Evolutionary conservation across 495 filamentous ascomycete genomes (phyloP), one percentile per base, ranked within the genome.

Genomic region (Corynascus novoguineensis): DNA sequence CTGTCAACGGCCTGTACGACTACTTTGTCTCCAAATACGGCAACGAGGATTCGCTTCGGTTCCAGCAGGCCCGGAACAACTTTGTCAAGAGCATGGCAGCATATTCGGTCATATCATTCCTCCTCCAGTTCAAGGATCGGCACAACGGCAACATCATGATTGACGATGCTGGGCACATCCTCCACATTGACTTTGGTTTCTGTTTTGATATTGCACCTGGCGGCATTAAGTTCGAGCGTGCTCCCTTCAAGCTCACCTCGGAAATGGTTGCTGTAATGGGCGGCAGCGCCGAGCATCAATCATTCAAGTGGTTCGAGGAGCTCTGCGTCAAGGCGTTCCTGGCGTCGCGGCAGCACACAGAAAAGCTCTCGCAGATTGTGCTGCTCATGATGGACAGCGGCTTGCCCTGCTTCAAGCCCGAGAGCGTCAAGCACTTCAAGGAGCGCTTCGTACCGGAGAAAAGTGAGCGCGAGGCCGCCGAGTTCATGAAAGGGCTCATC

Each of bases 71-170:
- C 3, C 84, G 95, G 37, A 93, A 84, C 68, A 96, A 97, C 67
- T 99, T 99, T 63, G 91, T 99, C 64, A 97, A 97, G 79, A 96
- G 90, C 73, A 97, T 99, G 95, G 95, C 95, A 3, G 93, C 92
- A n/a, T 97, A 99, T 71, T 96, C 90, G n/a, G 85, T 97, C 56
- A 97, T 97, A 50, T 93, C 90, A 0, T 97, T 95, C 71, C 78
- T 99, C 8, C 76, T 99, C 27, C 95, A 99, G 66, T 96, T 99
- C 83, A 99, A 99, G 71, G 95, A 99, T 70, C 84, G 95, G 5
- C 95, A 99, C 72, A 99, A 99, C 68, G 95, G 95, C 40, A 99
- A 99, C 73, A 97, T 99, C 75, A 97, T 99, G 95, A 81, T 99
- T 40, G 90, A 97, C 66, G 92, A 96, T 64, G 88, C 86, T 2